Base-by-base conservation (phyloP, 1,284 basidiomycete genomes). In the Phellopilus nigrolimitatus region DNA sequence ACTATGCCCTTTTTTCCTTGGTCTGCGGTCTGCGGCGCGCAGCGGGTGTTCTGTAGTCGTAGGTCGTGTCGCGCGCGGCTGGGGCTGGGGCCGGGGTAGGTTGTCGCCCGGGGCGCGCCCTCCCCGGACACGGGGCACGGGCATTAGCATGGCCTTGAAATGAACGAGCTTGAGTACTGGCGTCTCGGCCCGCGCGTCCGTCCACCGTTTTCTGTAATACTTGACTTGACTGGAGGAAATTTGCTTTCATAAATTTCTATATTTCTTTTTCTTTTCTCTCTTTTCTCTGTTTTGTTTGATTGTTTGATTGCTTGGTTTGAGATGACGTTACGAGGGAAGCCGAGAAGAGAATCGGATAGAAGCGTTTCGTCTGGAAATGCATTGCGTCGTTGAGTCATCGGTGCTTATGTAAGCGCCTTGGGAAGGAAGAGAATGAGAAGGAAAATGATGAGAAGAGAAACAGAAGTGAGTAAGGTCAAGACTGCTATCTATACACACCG, bases 11-110 rank as follows among this genome's bases (percentile, higher is more conserved):
- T 22, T 30, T 44, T 43, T 27, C 19, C 30, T 15, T 40, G n/a
- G 21, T 37, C 38, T 22, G 17, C 24, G 39, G 38, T 30, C 49
- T 51, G 49, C 41, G 49, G 33, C 49, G 41, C 24, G 34, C 34
- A 37, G 34, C 8, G 19, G n/a, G 34, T 37, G 34, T 37, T 17
- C 13, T 37, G 34, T 37, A 37, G 34, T 37, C 34, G 34, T 37
- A 37, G 34, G 19, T 15, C 34, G 7, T 37, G 34, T 15, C 34
- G 34, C 34, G 34, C 34, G n/a, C n/a, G 34, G 34, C 13, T 10
- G 34, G 31, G 6, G 31, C 10, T n/a, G n/a, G n/a, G 34, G n/a
- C 34, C n/a, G 34, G 34, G 19, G 7, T 37, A 13, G 34, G 28
- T 13, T 17, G n/a, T 15, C 34, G 34, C n/a, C 34, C 19, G 34